Percentiles rank a stretch among this genome's conserved stretches.
Conservation (phyloP, 148 eudicot species). For the Arbutus unedo region DNA sequence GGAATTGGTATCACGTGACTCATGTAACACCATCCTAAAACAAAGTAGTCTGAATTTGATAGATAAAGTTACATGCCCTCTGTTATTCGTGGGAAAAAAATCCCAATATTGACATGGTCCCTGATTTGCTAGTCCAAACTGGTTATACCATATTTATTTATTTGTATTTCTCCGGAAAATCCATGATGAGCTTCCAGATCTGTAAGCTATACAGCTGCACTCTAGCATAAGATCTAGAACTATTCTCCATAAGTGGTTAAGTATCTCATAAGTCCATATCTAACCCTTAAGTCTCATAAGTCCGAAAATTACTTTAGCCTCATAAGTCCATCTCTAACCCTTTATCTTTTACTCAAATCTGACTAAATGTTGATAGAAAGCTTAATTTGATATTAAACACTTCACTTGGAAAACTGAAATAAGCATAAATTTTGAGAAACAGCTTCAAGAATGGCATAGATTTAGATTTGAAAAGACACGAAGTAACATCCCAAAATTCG, state of each 20-base stretch:
- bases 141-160: no score
- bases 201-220: background rate
- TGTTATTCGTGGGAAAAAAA: no score
- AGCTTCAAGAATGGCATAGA: background rate
- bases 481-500: background rate
- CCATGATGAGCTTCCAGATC: background rate
- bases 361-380: background rate
- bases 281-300: background rate
- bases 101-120: background rate
- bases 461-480: background rate
- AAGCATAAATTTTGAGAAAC: background rate
- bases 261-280: background rate
- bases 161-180: background rate
- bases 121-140: background rate
- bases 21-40: background rate
- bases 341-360: background rate
- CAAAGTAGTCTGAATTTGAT: background rate
- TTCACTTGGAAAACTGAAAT: background rate
- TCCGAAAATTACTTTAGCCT: background rate
- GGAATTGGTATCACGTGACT: no score
- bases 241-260: background rate
- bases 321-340: background rate
- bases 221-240: background rate
- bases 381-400: no score
- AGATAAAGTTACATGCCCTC: background rate